A percentile compares a stretch with the other conserved stretches of the same genome.
Evolutionary conservation across 495 filamentous ascomycete genomes (phyloP).

Genomic region (Talaromyces adpressus): DNA sequence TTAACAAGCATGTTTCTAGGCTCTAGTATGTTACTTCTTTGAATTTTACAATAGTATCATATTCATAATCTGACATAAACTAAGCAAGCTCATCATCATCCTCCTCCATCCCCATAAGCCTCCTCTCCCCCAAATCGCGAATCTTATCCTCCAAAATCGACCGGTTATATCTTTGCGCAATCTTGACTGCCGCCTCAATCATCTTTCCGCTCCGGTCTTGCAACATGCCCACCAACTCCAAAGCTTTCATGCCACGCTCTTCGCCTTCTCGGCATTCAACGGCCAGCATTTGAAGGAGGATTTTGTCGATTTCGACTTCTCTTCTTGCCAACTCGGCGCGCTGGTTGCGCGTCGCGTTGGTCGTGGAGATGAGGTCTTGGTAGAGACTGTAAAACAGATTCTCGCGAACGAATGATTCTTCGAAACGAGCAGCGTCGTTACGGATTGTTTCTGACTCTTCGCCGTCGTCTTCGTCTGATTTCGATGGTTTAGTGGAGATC

Average conservation of each 20-base stretch:
- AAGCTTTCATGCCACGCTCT: slow-evolving; percentile 85
- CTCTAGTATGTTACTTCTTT: neutral
- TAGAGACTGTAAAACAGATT: slow-evolving; percentile 63
- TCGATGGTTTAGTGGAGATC: slow-evolving; percentile 46
- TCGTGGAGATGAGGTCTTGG: slow-evolving; percentile 57
- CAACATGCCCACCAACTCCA: slow-evolving; percentile 79
- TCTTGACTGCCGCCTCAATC: slow-evolving; percentile 76
- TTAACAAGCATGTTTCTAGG: neutral
- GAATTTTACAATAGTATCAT: neutral
- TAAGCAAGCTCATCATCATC: slow-evolving; percentile 42
- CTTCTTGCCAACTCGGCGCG: slow-evolving; percentile 59
- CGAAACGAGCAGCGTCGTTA: slow-evolving; percentile 44
- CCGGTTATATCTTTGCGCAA: slow-evolving; percentile 71
- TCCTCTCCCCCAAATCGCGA: slow-evolving; percentile 61
- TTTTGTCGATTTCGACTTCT: slow-evolving; percentile 79
- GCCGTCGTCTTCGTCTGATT: slow-evolving; percentile 31
- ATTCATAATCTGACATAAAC: neutral
- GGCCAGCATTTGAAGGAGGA: slow-evolving; percentile 81
- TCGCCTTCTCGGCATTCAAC: slow-evolving; percentile 88
- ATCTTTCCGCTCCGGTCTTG: slow-evolving; percentile 72
- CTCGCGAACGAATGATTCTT: slow-evolving; percentile 74
- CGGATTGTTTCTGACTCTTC: slow-evolving; percentile 20
- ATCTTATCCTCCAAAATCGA: slow-evolving; percentile 82
- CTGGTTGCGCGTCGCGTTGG: slow-evolving; percentile 51
- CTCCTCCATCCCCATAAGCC: slow-evolving; percentile 50